Evolutionary conservation across 208 protist species (phyloP).

Genomic region (Leishmania braziliensis): DNA sequence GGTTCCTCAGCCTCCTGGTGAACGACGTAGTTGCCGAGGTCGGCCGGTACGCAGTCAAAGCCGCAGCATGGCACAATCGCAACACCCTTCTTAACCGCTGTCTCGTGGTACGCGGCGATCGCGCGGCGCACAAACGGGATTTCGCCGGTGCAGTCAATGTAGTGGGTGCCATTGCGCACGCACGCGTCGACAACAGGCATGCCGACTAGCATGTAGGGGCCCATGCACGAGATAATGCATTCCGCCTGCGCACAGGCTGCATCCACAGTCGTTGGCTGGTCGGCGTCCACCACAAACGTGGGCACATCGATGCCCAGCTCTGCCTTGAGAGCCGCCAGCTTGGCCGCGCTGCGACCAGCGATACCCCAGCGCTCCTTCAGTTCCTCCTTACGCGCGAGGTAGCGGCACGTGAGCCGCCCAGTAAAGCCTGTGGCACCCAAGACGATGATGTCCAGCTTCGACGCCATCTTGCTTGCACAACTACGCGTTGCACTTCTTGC

Average conservation of each 20-base stretch:
- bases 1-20: conserved; percentile 46
- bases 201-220: conserved; percentile 84
- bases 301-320: conserved; percentile 51
- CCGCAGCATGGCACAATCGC: conserved; percentile 82
- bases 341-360: conserved; percentile 71
- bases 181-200: conserved; percentile 90
- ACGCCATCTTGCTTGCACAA: conserved; percentile 5
- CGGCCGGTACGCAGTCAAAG: conserved; percentile 87
- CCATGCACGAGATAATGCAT: conserved; percentile 74
- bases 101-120: conserved; percentile 66
- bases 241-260: conserved; percentile 42
- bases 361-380: conserved; percentile 63
- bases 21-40: conserved; percentile 86
- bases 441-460: conserved; percentile 75
- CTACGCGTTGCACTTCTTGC: not conserved
- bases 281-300: conserved; percentile 52
- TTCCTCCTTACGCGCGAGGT: conserved; percentile 45
- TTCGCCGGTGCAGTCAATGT: conserved; percentile 94
- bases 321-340: conserved; percentile 54
- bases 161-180: conserved; percentile 77
- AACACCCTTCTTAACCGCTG: conserved; percentile 60
- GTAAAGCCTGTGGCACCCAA: conserved; percentile 90
- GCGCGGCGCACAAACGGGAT: conserved; percentile 76
- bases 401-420: conserved; percentile 68
- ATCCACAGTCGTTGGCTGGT: conserved; percentile 56